Conservation (phyloP, 2,329 filamentous ascomycete genomes). For the Cladosporium sp. region DNA sequence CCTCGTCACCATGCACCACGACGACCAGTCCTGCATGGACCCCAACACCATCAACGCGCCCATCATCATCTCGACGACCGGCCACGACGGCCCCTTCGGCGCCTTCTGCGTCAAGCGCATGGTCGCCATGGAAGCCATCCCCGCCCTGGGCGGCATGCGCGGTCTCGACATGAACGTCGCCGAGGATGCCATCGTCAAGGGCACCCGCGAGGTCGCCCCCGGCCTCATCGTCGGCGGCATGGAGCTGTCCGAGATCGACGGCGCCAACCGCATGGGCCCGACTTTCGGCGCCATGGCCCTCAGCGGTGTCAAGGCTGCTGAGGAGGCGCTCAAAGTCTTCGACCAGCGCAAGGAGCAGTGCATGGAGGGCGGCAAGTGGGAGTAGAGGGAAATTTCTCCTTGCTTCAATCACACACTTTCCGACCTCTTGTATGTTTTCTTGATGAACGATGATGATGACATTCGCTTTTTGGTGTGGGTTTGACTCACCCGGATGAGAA, state of each 20-base stretch:
- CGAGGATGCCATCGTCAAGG: constrained; percentile 91
- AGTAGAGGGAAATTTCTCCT: no score
- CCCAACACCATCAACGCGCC: constrained; percentile 96
- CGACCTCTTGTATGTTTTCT: no score
- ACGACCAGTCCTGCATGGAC: constrained; percentile 83
- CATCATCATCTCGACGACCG: constrained; percentile 82
- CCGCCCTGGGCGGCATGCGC: constrained; percentile 85
- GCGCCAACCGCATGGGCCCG: constrained; percentile 82
- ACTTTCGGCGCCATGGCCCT: constrained; percentile 89
- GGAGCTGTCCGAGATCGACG: constrained; percentile 32
- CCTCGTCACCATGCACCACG: constrained; percentile 61
- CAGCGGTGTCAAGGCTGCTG: constrained; percentile 83
- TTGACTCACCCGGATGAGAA: no score
- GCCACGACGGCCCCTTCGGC: constrained; percentile 86
- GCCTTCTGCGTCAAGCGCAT: constrained; percentile 89
- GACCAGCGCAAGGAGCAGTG: constrained; percentile 76
- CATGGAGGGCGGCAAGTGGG: constrained; percentile 37
- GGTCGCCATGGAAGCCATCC: constrained; percentile 79
- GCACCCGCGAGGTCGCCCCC: constrained; percentile 80
- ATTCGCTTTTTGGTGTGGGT: no score
- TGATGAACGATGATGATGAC: no score
- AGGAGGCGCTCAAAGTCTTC: constrained; percentile 75
- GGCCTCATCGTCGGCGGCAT: constrained; percentile 92
- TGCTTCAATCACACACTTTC: no score
- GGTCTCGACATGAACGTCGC: constrained; percentile 89